Base-by-base conservation (phyloP, 192 early-diverging fungal genomes). In the Gamsiella multidivaricata region DNA sequence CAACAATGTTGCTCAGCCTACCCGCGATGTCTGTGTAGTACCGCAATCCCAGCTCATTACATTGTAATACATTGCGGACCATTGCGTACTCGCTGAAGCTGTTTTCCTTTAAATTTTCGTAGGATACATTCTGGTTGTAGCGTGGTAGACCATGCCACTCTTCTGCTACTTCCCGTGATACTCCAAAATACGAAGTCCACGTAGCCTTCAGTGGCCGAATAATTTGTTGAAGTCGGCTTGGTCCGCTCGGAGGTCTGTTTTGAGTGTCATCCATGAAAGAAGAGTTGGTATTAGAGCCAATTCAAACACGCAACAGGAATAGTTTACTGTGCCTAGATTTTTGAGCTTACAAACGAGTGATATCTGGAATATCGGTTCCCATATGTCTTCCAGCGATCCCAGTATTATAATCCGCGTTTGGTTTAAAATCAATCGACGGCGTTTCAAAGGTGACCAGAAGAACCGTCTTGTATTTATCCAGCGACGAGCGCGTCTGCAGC, bases 1-100 rank as follows among this genome's bases (percentile, higher is more conserved):
- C n/a, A n/a, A n/a, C n/a, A n/a, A n/a, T n/a, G n/a, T n/a, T n/a
- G n/a, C n/a, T n/a, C n/a, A 41, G 14, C 39, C 7, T 80, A 86
- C 93, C 93, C 25, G 91, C 80, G 33, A 86, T 79, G 57, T 94
- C 93, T 15, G 80, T 75, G 61, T 87, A 90, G 58, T 93, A 94
- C 22, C 81, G 79, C 22, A 93, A 29, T 4, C 83, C 82, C 32
- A 92, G 62, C 41, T 74, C 46, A 15, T 74, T 82, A 47, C 85
- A 87, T 54, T 91, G 88, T 6, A 94, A 57, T 7, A 91, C 57
- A 17, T 80, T 87, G 14, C 81, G 80, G 4, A 91, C 85, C 66
- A 83, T 85, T 4, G 91, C 93, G 64, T 94, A 94, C 50, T 94
- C 90, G 17, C 82, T 69, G 28, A 54, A 75, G 29, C 42, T 67